Evolutionary conservation across 2,329 filamentous ascomycete species (phyloP), one percentile per base, ranked within the genome.

Genomic region (Trichoderma atrobrunneum): DNA sequence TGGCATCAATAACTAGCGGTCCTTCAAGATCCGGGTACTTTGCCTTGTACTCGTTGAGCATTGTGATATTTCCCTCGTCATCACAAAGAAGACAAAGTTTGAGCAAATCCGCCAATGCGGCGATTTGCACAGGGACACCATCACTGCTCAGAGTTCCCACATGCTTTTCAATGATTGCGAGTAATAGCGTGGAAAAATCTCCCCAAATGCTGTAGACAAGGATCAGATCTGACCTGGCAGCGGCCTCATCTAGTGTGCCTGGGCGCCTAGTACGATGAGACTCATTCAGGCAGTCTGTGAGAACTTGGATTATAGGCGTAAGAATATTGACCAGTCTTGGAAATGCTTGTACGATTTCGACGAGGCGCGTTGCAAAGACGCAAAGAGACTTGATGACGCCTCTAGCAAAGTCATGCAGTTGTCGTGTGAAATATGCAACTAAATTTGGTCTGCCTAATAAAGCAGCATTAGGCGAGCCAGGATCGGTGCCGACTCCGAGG

Each of bases 81-180:
- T 80, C 79, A 7, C 81, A 78, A 16, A 78, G 77, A 12, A 90
- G 77, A 64, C 81, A 81, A 10, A 78, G 67, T 48, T 80, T 83
- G 24, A 87, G 78, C 10, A 89, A 82, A 6, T 83, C 81, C 3
- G 83, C 80, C 28, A 89, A 79, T 16, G 80, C 79, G 2, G 75
- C 74, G 21, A 89, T 79, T 14, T 84, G 77, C 18, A 69, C 72
- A 16, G 78, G 75, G 1, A 85, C 82, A 32, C 81, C 82, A 2
- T 89, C 87, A 16, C 80, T 79, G 16, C 80, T 81, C 21, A 91
- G 80, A 63, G 83, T 82, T 11, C 87, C 89, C 56, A 87, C 83
- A 70, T 86, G 85, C 75, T 88, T 90, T 34, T 89, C 87, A 57
- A 90, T 84, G 70, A 87, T 82, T 4, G 75, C 75, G 4, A 81